phyloP scores from a whole-genome alignment of 306 rosid genomes.

The Fagus sylvatica region DNA sequence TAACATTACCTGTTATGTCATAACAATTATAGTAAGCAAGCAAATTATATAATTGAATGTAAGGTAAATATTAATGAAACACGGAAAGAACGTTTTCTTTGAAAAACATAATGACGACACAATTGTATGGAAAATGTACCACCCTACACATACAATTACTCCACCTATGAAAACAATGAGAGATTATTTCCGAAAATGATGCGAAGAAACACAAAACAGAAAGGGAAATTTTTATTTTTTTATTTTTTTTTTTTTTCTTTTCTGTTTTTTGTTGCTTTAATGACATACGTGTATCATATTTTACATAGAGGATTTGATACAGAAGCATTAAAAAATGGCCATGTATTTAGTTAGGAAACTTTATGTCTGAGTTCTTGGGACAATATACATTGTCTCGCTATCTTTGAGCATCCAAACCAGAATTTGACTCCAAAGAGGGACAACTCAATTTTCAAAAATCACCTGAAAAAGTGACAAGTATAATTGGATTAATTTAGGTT shows the following conservation, averaged over 20 bases:
- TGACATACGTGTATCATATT: background rate
- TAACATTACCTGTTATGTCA: slow-evolving; percentile 71
- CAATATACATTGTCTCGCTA: slow-evolving; percentile 9
- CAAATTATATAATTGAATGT: background rate
- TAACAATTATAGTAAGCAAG: slow-evolving; percentile 13
- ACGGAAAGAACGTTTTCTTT: background rate
- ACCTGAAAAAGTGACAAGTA: slow-evolving; percentile 24
- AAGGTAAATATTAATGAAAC: slow-evolving; percentile 2
- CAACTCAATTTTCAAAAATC: background rate
- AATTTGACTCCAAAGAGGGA: too few relatives aligned
- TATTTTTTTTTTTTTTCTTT: too few relatives aligned
- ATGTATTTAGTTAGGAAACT: too few relatives aligned
- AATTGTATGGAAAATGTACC: background rate
- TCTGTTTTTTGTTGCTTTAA: background rate
- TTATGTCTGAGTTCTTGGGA: background rate
- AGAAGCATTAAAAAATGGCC: background rate
- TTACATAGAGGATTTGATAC: background rate
- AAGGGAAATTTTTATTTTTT: background rate
- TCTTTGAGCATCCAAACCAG: too few relatives aligned
- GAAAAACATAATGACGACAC: background rate
- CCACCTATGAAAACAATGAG: background rate
- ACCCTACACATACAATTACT: background rate
- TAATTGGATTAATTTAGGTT: background rate
- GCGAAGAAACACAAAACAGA: background rate
- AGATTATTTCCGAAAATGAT: background rate